These are phyloP conservation scores for Eucalyptus brandiana DNA, from an alignment of 345 rosid species.

Conservation along the genomic window DNA sequence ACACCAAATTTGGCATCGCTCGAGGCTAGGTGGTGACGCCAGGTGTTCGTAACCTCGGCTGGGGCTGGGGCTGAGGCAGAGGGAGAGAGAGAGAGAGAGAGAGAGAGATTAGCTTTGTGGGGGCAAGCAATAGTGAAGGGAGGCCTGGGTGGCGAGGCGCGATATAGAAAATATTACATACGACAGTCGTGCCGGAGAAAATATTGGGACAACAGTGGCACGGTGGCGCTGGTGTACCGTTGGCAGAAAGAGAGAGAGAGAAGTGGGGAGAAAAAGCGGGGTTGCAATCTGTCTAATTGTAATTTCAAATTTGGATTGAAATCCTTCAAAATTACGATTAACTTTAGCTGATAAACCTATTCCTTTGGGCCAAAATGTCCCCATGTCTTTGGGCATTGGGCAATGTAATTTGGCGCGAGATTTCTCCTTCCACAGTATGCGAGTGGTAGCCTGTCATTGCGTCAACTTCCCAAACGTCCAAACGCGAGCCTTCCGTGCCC, in stretches of 20 bases:
- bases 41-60: neutral
- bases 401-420: neutral
- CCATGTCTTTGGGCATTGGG: neutral
- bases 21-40: neutral
- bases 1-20: neutral
- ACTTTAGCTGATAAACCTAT: no score
- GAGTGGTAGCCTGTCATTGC: neutral
- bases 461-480: neutral
- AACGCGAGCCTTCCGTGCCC: neutral
- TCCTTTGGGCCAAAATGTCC: no score
- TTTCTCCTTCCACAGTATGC: neutral
- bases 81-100: neutral
- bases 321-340: no score
- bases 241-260: neutral
- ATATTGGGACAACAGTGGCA: no score
- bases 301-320: no score
- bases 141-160: no score
- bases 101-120: neutral
- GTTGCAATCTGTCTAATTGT: no score
- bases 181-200: no score
- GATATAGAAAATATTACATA: no score
- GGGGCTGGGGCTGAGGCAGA: neutral
- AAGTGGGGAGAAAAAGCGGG: neutral
- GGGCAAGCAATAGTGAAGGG: no score
- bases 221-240: neutral